These are phyloP conservation scores for Eucalyptus cloeziana DNA, from an alignment of 345 rosid genomes.

Conservation along the genomic window DNA sequence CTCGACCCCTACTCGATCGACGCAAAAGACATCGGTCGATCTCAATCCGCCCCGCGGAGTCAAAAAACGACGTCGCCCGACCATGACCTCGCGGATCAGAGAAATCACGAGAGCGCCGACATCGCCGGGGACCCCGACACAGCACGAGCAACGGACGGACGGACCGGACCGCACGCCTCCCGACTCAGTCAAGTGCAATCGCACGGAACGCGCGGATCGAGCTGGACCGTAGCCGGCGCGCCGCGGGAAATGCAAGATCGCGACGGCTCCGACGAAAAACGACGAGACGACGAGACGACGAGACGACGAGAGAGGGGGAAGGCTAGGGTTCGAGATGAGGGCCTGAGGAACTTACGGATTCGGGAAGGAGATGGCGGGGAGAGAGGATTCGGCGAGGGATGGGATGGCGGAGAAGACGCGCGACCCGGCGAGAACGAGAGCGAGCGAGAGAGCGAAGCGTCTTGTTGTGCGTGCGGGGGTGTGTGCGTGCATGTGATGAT, in stretches of 20 bases:
- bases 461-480: not conserved
- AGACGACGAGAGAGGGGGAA: not conserved
- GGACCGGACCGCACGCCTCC: not conserved
- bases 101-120: not conserved
- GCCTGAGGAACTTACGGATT: not conserved
- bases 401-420: slow-evolving; percentile 10
- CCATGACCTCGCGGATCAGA: not conserved
- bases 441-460: not conserved
- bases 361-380: slow-evolving; percentile 9
- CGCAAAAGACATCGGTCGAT: not conserved
- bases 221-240: not conserved
- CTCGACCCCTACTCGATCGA: not conserved
- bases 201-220: not conserved
- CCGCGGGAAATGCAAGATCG: not conserved
- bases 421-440: not conserved
- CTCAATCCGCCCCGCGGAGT: not conserved
- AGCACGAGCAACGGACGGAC: not conserved
- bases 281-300: not conserved
- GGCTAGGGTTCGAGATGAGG: slow-evolving; percentile 1
- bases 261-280: not conserved
- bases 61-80: not conserved
- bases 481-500: not conserved
- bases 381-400: slow-evolving; percentile 8
- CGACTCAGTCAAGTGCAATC: not conserved
- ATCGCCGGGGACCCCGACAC: not conserved